Evolutionary conservation across 2,329 filamentous ascomycete genomes (phyloP).

Genomic region (Biscogniauxia marginata): DNA sequence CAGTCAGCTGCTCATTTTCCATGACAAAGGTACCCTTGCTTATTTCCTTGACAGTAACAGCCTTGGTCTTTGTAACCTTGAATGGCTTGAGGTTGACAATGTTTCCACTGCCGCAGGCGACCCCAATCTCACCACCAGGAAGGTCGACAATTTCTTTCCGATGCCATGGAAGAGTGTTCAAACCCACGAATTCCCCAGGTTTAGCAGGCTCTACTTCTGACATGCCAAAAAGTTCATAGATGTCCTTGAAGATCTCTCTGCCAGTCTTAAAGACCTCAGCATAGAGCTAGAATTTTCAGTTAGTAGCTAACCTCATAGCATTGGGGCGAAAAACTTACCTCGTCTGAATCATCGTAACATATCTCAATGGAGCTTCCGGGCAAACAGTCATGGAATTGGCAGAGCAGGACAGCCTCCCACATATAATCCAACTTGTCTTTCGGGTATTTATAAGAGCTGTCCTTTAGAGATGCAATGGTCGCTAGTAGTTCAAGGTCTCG

Average conservation of each 20-base stretch:
- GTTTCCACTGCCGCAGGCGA: slow-evolving; percentile 57
- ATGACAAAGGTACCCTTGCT: slow-evolving; percentile 69
- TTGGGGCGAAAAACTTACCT: slow-evolving; percentile 46
- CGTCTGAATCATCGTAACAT: slow-evolving; percentile 95
- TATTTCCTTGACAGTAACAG: slow-evolving; percentile 52
- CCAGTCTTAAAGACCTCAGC: slow-evolving; percentile 77
- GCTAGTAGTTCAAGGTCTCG: slow-evolving; percentile 86
- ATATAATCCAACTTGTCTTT: slow-evolving; percentile 92
- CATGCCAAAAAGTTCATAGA: slow-evolving; percentile 67
- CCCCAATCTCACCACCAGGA: slow-evolving; percentile 49
- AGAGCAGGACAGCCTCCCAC: slow-evolving; percentile 90
- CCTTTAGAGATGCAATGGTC: slow-evolving; percentile 76
- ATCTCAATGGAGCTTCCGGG: slow-evolving; percentile 95
- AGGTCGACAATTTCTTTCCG: slow-evolving; percentile 72
- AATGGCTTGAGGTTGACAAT: slow-evolving; percentile 51
- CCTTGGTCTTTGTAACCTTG: slow-evolving; percentile 43
- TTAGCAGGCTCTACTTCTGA: slow-evolving; percentile 40
- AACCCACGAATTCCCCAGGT: slow-evolving; percentile 54
- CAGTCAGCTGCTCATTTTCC: slow-evolving; percentile 71
- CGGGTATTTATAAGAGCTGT: slow-evolving; percentile 79
- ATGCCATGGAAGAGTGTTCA: slow-evolving; percentile 88
- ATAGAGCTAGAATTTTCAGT: slow-evolving; percentile 60
- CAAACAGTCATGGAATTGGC: slow-evolving; percentile 96
- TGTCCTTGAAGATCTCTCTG: slow-evolving; percentile 66
- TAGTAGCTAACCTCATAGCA: not conserved